Evolutionary conservation across 257 asterid species (phyloP), one percentile per base, ranked within the genome.

Genomic region (Scutellaria galericulata): DNA sequence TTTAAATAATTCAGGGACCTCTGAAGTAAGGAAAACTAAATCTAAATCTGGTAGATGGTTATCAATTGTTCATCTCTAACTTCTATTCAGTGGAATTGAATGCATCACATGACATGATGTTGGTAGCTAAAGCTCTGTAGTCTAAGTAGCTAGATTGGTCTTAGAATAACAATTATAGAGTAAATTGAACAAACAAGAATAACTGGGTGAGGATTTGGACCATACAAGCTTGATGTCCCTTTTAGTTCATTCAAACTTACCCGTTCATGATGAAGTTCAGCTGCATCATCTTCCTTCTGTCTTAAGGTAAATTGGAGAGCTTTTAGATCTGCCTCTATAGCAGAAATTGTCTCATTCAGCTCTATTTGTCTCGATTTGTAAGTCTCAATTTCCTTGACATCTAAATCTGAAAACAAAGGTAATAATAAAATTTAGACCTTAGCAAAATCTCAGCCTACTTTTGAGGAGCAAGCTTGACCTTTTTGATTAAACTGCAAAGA

Each of bases 251-350:
- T 12, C n/a, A 24, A 40, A 60, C 44, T 71, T 80, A 89, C 98
- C 57, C 96, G 87, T 76, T 86, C 86, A 64, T 79, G 92, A 66
- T 73, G 89, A 73, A 85, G 84, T 61, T 76, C 84, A 70, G 94
- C 96, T 40, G 83, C 95, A 75, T 86, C 90, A 72, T 92, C 90
- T 80, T 88, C 96, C 68, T 78, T 79, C 75, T 78, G 83, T 72
- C 90, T 84, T 55, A 84, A 66, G 56, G 87, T 83, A 68, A 79
- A 78, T 74, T 83, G 92, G 76, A 88, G 84, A 48, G 77, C 80
- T 77, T 60, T 85, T 66, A 92, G 58, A 71, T 80, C 59, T 53
- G 78, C 74, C 24, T 81, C 88, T 40, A 80, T 64, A 31, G 58
- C 15, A 56, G 80, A 79, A 64, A 87, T 77, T 56, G 62, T 27